phyloP scores from a whole-genome alignment of 768 basidiomycete species.

The Macrolepiota dolichaula region DNA sequence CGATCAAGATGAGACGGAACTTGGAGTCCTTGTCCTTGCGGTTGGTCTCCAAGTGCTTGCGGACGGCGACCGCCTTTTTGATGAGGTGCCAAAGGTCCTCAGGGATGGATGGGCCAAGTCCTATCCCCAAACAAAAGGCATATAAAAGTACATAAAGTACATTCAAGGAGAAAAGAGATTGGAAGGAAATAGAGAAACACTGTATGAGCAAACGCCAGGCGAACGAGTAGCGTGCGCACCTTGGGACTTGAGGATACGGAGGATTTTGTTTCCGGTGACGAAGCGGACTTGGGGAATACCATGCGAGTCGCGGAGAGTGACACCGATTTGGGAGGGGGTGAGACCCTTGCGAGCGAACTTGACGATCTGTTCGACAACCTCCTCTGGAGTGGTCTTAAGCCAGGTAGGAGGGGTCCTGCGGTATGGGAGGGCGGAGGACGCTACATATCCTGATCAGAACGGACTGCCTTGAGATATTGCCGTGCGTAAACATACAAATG shows the following conservation, averaged over 20 bases:
- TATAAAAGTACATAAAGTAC: constrained; percentile 18
- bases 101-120: constrained; percentile 95
- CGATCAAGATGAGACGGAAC: constrained; percentile 95
- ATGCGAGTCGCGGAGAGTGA: constrained; percentile 95
- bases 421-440: constrained; percentile 97
- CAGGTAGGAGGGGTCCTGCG: constrained; percentile 91
- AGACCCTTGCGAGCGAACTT: constrained; percentile 98
- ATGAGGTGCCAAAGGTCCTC: constrained; percentile 99
- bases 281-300: constrained; percentile 98
- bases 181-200: constrained; percentile 14
- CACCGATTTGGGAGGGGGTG: constrained; percentile 97
- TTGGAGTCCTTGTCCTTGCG: constrained; percentile 99
- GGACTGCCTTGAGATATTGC: constrained; percentile 4
- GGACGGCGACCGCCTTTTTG: constrained; percentile 99
- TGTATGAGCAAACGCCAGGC: constrained; percentile 22
- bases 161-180: constrained; percentile 12
- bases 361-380: constrained; percentile 93
- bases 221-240: constrained; percentile 48
- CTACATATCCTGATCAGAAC: constrained; percentile 22
- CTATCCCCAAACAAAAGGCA: constrained; percentile 64
- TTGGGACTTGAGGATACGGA: constrained; percentile 93
- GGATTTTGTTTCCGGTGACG: constrained; percentile 99
- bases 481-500: constrained; percentile 76
- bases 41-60: constrained; percentile 98
- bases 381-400: constrained; percentile 95